These are phyloP conservation scores for Kwoniella mangroviensis DNA, from an alignment of 768 basidiomycete species.

Conservation along the genomic window DNA sequence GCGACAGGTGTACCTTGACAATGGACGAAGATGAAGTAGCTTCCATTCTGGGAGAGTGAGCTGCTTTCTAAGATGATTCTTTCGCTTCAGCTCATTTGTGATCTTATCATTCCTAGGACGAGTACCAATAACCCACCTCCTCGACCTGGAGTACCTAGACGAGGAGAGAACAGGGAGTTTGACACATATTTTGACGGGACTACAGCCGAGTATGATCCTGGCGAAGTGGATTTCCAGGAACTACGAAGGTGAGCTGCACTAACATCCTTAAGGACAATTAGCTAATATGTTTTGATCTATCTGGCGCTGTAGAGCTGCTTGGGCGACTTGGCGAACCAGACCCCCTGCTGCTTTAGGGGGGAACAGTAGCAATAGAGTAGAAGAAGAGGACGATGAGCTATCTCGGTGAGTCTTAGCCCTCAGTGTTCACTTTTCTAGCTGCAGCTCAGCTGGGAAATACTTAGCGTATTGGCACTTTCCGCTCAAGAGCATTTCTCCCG, in stretches of 20 bases:
- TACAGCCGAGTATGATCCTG: constrained; percentile 23
- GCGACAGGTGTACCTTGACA: background rate
- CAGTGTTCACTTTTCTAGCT: background rate
- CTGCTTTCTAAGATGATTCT: background rate
- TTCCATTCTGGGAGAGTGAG: constrained; percentile 28
- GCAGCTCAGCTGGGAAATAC: background rate
- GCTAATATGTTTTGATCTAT: background rate
- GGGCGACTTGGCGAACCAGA: constrained; percentile 46
- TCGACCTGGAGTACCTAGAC: constrained; percentile 23
- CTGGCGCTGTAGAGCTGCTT: constrained; percentile 33
- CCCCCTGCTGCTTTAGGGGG: constrained; percentile 23
- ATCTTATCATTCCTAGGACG: constrained; percentile 1
- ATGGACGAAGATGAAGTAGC: constrained; percentile 33
- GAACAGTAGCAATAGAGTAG: background rate
- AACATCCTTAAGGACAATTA: constrained; percentile 14
- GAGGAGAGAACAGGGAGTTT: constrained; percentile 41
- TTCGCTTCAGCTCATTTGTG: background rate
- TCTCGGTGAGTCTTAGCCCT: constrained; percentile 29
- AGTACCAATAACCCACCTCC: constrained; percentile 3
- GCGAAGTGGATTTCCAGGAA: constrained; percentile 32
- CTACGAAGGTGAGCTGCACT: constrained; percentile 38
- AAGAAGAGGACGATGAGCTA: constrained; percentile 41
- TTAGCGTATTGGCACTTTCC: constrained; percentile 31
- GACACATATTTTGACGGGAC: constrained; percentile 35
- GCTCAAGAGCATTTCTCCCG: constrained; percentile 21